A percentile compares a stretch with the other conserved stretches of the same genome.
Conservation (phyloP, 176 grass and related monocot genomes). For the Ensete ventricosum region DNA sequence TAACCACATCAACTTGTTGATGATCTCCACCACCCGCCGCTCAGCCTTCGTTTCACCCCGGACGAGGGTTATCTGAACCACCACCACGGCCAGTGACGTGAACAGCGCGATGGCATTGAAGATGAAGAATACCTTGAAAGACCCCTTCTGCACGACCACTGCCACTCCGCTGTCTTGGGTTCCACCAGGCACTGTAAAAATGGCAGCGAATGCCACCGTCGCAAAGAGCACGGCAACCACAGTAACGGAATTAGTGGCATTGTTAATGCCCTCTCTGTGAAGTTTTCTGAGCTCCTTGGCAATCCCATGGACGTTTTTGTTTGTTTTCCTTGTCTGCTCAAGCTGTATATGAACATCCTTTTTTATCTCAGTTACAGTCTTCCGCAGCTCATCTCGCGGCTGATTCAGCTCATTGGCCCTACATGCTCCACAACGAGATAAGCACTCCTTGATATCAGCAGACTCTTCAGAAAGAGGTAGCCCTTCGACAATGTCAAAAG, state of each 20-base stretch:
- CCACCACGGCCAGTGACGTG: conserved; percentile 86
- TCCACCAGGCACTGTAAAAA: conserved; percentile 85
- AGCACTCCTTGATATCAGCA: conserved; percentile 66
- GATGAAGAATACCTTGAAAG: conserved; percentile 91
- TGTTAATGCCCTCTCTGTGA: conserved; percentile 86
- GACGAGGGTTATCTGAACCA: conserved; percentile 89
- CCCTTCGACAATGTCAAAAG: conserved; percentile 76
- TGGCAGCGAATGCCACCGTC: conserved; percentile 79
- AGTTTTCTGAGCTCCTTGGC: conserved; percentile 85
- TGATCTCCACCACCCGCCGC: conserved; percentile 65
- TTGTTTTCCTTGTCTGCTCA: conserved; percentile 87
- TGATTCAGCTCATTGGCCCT: conserved; percentile 91
- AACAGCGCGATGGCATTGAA: conserved; percentile 83
- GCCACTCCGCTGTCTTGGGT: conserved; percentile 24
- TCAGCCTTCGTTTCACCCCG: conserved; percentile 82
- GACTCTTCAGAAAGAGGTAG: conserved; percentile 81
- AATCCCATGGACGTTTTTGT: conserved; percentile 86
- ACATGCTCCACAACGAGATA: conserved; percentile 57
- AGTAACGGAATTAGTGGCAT: conserved; percentile 87
- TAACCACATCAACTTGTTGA: conserved; percentile 97
- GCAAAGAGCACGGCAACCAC: conserved; percentile 92
- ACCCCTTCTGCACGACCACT: conserved; percentile 29
- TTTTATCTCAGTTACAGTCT: conserved; percentile 93
- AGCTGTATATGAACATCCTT: conserved; percentile 87
- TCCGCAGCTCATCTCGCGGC: conserved; percentile 77